These are phyloP conservation scores for Parastagonospora nodorum DNA, from an alignment of 2,329 filamentous ascomycete species.

Conservation along the genomic window DNA sequence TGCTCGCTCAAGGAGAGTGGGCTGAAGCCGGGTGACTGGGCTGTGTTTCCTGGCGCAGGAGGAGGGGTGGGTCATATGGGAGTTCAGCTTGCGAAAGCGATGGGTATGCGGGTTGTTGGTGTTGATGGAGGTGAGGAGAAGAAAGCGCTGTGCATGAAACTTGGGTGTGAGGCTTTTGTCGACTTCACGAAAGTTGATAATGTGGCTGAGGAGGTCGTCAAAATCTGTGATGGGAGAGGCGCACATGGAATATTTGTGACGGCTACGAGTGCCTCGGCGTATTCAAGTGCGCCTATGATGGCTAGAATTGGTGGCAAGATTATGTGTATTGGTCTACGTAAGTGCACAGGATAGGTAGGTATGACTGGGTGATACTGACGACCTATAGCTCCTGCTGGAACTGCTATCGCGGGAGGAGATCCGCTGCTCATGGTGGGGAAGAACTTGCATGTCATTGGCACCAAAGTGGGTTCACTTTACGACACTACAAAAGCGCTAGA, in stretches of 20 bases:
- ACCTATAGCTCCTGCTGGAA: slow-evolving; percentile 27
- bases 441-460: slow-evolving; percentile 28
- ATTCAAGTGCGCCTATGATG: slow-evolving; percentile 36
- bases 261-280: slow-evolving; percentile 23
- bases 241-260: slow-evolving; percentile 42
- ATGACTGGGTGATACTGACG: slow-evolving; percentile 26
- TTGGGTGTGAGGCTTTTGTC: slow-evolving; percentile 36
- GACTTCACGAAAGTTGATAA: slow-evolving; percentile 34
- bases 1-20: slow-evolving; percentile 56
- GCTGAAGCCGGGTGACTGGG: slow-evolving; percentile 57
- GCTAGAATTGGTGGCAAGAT: slow-evolving; percentile 53
- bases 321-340: slow-evolving; percentile 56
- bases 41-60: slow-evolving; percentile 57
- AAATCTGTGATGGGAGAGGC: slow-evolving; percentile 33
- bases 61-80: slow-evolving; percentile 62
- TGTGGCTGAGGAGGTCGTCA: slow-evolving; percentile 32
- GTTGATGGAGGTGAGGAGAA: slow-evolving; percentile 34
- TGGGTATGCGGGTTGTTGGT: slow-evolving; percentile 37
- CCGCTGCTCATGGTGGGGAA: slow-evolving; percentile 28
- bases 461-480: slow-evolving; percentile 50
- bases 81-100: slow-evolving; percentile 49
- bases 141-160: slow-evolving; percentile 25
- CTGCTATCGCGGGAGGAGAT: slow-evolving; percentile 25
- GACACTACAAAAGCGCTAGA: slow-evolving; percentile 50
- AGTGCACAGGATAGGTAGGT: slow-evolving; percentile 19